These are phyloP conservation scores for Boletus eberwhitei DNA, from an alignment of 768 basidiomycete genomes.

Conservation along the genomic window DNA sequence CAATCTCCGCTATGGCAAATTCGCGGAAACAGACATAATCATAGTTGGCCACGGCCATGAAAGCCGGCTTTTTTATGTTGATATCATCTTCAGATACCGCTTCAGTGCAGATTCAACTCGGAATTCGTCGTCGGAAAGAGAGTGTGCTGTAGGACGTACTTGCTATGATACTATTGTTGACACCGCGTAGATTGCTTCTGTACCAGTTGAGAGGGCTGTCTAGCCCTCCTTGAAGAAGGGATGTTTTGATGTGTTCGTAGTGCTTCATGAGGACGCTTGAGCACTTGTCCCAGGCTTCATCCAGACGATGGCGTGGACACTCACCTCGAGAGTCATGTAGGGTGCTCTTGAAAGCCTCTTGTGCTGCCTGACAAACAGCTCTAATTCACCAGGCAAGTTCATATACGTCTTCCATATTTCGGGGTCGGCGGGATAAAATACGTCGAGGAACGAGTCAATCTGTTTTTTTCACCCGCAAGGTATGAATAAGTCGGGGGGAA, in stretches of 20 bases:
- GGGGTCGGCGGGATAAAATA: conserved; percentile 35
- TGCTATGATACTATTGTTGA: conserved; percentile 29
- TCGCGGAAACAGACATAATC: conserved; percentile 34
- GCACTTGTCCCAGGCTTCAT: background rate
- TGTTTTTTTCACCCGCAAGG: conserved; percentile 4
- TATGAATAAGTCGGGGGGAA: background rate
- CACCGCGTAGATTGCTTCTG: conserved; percentile 25
- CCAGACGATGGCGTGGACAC: background rate
- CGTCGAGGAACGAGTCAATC: conserved; percentile 39
- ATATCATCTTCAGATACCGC: conserved; percentile 24
- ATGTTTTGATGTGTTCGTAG: conserved; percentile 25
- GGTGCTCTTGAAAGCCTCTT: conserved; percentile 19
- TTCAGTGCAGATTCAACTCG: conserved; percentile 6
- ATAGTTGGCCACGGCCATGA: conserved; percentile 34
- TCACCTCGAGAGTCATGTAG: conserved; percentile 36
- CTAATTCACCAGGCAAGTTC: conserved; percentile 33
- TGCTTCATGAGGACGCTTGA: conserved; percentile 20
- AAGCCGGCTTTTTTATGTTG: conserved; percentile 35
- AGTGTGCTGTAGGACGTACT: conserved; percentile 16
- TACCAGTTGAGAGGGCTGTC: conserved; percentile 39
- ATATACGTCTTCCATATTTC: conserved; percentile 35
- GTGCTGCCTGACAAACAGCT: conserved; percentile 29
- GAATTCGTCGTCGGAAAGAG: background rate
- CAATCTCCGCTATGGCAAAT: conserved; percentile 21
- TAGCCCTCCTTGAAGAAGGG: conserved; percentile 32